Conservation (phyloP, 2,329 filamentous ascomycete genomes). For the Diplodia seriata region DNA sequence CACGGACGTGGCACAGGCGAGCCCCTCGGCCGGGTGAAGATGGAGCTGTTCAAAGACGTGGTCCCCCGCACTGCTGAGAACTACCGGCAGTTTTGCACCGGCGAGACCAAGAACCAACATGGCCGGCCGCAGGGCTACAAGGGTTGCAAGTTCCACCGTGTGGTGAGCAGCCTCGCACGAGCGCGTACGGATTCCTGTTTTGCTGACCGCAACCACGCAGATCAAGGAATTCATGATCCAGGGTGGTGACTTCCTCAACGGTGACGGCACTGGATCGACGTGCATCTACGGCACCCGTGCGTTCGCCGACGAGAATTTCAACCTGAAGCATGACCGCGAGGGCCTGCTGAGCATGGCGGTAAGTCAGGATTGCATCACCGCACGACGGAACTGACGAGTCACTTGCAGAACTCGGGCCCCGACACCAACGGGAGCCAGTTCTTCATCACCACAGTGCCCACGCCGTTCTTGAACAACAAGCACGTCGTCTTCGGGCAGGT, state of each 20-base stretch:
- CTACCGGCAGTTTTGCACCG: conserved; percentile 96
- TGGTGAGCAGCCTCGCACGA: conserved; percentile 63
- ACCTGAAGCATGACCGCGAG: conserved; percentile 75
- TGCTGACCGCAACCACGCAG: conserved; percentile 52
- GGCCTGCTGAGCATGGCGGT: conserved; percentile 94
- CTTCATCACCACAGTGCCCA: conserved; percentile 91
- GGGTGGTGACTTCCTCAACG: conserved; percentile 93
- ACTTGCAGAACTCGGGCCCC: conserved; percentile 79
- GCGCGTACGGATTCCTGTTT: conserved; percentile 3
- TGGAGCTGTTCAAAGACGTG: conserved; percentile 86
- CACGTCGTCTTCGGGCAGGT: conserved; percentile 96
- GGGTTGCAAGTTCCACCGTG: conserved; percentile 89
- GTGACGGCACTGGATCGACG: conserved; percentile 86
- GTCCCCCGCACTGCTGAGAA: conserved; percentile 93
- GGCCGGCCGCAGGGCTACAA: conserved; percentile 92
- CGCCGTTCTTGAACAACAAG: conserved; percentile 88
- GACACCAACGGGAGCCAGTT: conserved; percentile 96
- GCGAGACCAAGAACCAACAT: conserved; percentile 80
- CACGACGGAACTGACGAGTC: conserved; percentile 16
- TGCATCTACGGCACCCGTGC: conserved; percentile 85
- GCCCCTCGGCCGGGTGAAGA: conserved; percentile 83
- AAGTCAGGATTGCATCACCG: conserved; percentile 48
- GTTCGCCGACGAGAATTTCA: conserved; percentile 92
- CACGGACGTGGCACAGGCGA: conserved; percentile 65
- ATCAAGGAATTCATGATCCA: conserved; percentile 98